These are phyloP conservation scores for Halenospora varia DNA, from an alignment of 495 filamentous ascomycete species.

Conservation along the genomic window DNA sequence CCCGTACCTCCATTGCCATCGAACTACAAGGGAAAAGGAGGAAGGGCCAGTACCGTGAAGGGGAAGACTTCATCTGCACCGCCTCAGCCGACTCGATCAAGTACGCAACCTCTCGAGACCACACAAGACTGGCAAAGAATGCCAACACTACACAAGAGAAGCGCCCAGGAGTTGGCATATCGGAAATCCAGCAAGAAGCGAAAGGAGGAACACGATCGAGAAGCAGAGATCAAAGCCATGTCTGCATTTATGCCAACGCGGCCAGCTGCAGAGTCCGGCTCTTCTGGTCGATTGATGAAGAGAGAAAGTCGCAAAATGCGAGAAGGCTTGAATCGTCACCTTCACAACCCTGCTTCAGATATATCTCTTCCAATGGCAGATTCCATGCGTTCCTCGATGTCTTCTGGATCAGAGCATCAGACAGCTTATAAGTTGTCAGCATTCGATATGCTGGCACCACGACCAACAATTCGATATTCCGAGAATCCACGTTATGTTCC, in stretches of 20 bases:
- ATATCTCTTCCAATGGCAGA: constrained; percentile 67
- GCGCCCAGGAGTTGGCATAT: constrained; percentile 52
- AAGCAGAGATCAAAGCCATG: constrained; percentile 86
- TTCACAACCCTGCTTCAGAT: constrained; percentile 64
- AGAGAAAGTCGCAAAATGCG: constrained; percentile 61
- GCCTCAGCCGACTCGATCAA: constrained; percentile 26
- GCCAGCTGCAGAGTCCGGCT: constrained; percentile 48
- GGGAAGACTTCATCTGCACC: constrained; percentile 19
- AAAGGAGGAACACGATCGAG: constrained; percentile 68
- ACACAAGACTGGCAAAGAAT: constrained; percentile 47
- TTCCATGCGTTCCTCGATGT: constrained; percentile 69
- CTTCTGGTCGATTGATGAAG: constrained; percentile 45
- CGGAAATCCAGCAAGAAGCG: constrained; percentile 74
- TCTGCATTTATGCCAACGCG: constrained; percentile 60
- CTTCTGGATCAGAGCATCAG: constrained; percentile 65
- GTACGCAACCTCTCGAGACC: constrained; percentile 30
- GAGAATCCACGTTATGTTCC: constrained; percentile 51
- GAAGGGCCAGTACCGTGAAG: constrained; percentile 21
- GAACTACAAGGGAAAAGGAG: constrained; percentile 19
- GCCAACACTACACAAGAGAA: constrained; percentile 67
- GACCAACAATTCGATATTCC: constrained; percentile 73
- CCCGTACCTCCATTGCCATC: constrained; percentile 29
- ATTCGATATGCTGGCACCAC: constrained; percentile 70
- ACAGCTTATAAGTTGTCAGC: constrained; percentile 69
- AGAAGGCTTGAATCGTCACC: constrained; percentile 51